These are phyloP conservation scores for Trichoderma asperelloides DNA, from an alignment of 495 filamentous ascomycete species.

Conservation along the genomic window DNA sequence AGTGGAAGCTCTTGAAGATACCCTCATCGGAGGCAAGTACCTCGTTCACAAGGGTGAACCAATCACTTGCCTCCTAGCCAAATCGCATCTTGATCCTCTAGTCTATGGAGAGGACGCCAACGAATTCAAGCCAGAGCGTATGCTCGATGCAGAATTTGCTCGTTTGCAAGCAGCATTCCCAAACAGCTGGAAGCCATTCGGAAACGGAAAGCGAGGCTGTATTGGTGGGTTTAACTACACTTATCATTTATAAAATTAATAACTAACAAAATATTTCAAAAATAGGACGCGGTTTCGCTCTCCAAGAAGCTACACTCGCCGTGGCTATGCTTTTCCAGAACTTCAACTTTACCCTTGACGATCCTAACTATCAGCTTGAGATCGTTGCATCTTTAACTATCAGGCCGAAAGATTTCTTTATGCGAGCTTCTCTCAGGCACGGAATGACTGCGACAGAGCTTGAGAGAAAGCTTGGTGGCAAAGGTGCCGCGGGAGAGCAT, in stretches of 20 bases:
- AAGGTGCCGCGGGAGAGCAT: slow-evolving; percentile 5
- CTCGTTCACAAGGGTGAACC: slow-evolving; percentile 43
- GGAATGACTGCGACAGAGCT: slow-evolving; percentile 44
- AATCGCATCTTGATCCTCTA: slow-evolving; percentile 29
- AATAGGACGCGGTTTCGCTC: slow-evolving; percentile 35
- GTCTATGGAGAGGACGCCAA: slow-evolving; percentile 42
- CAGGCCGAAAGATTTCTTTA: slow-evolving; percentile 57
- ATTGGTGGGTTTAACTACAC: slow-evolving; percentile 32
- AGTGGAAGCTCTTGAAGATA: slow-evolving; percentile 29
- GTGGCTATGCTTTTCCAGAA: slow-evolving; percentile 44
- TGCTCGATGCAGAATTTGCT: slow-evolving; percentile 48
- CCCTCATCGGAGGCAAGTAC: slow-evolving; percentile 54
- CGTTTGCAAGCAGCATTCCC: slow-evolving; percentile 33
- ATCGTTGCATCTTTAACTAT: slow-evolving; percentile 55
- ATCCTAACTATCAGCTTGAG: slow-evolving; percentile 49
- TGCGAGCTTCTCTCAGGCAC: slow-evolving; percentile 48
- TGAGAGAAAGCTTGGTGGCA: slow-evolving; percentile 35
- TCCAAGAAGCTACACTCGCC: slow-evolving; percentile 42
- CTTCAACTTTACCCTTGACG: slow-evolving; percentile 44
- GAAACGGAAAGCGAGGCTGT: slow-evolving; percentile 39
- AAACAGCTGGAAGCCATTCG: slow-evolving; percentile 42
- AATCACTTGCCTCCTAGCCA: slow-evolving; percentile 37
- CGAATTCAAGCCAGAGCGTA: slow-evolving; percentile 46
- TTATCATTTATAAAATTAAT: too few relatives aligned
- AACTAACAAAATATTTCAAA: too few relatives aligned